Evolutionary conservation across 345 rosid genomes (phyloP).

Genomic region (Geranium rotundifolium): DNA sequence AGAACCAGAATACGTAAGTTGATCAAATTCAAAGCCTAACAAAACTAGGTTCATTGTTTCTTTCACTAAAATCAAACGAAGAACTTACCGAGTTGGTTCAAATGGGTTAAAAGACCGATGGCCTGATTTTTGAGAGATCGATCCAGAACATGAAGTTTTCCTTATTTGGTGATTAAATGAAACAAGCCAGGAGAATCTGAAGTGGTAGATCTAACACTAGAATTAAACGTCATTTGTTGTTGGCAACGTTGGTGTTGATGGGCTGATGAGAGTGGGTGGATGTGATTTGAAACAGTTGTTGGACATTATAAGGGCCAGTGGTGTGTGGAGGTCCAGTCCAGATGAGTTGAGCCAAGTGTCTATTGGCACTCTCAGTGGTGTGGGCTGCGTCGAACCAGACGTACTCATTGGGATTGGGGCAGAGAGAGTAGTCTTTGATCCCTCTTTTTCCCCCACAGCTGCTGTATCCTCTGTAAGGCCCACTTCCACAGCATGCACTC

Average conservation of each 20-base stretch:
- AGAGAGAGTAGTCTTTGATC: background rate
- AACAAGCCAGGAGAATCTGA: background rate
- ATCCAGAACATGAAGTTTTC: too few relatives aligned
- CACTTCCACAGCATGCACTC: constrained; percentile 1
- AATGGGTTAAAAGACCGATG: too few relatives aligned
- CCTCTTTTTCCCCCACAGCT: background rate
- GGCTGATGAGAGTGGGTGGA: background rate
- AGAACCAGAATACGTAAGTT: too few relatives aligned
- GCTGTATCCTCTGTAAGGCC: background rate
- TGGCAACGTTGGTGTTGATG: too few relatives aligned
- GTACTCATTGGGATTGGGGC: background rate
- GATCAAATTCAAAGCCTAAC: too few relatives aligned
- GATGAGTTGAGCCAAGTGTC: background rate
- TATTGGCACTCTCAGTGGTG: background rate
- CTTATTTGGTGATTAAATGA: too few relatives aligned
- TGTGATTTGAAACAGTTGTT: background rate
- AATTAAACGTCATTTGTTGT: too few relatives aligned
- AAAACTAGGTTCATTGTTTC: too few relatives aligned
- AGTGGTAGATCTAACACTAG: background rate
- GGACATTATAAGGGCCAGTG: background rate
- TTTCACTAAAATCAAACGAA: too few relatives aligned
- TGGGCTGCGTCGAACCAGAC: background rate
- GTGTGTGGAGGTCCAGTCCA: background rate
- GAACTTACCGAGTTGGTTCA: too few relatives aligned
- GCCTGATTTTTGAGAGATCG: too few relatives aligned